Conservation (phyloP, 768 basidiomycete species). For the Auriscalpium vulgare region DNA sequence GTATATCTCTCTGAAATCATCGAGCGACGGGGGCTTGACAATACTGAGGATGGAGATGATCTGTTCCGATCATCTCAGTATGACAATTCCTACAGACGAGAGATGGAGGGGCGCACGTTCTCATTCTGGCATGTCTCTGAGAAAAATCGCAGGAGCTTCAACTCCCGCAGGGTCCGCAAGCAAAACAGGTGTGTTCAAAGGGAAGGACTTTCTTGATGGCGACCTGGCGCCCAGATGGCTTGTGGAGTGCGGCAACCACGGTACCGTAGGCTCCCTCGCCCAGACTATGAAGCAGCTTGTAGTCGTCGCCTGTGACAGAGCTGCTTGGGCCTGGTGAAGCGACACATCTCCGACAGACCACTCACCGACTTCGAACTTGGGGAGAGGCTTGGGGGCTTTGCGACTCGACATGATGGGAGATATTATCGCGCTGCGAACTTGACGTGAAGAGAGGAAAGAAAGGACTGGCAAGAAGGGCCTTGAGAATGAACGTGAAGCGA, state of each 20-base stretch:
- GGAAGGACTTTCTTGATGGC: conserved; percentile 95
- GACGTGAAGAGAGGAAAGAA: background rate
- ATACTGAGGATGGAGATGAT: conserved; percentile 93
- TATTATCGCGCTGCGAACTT: background rate
- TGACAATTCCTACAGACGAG: background rate
- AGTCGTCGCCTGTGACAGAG: conserved; percentile 49
- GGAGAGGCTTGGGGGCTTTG: conserved; percentile 56
- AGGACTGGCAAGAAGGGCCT: background rate
- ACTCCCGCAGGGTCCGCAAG: conserved; percentile 80
- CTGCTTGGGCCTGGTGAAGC: background rate
- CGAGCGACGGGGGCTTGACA: conserved; percentile 67
- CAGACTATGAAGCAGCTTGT: conserved; percentile 64
- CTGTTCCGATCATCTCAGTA: conserved; percentile 27
- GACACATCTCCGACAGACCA: background rate
- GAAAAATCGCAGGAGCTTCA: conserved; percentile 85
- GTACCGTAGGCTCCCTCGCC: conserved; percentile 89
- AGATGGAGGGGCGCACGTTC: conserved; percentile 41
- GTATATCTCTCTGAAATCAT: conserved; percentile 83
- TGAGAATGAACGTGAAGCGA: background rate
- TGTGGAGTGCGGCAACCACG: conserved; percentile 82
- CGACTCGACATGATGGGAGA: conserved; percentile 18
- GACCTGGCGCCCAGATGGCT: conserved; percentile 72
- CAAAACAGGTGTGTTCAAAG: conserved; percentile 94
- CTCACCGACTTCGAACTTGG: conserved; percentile 66
- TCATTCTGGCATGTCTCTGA: conserved; percentile 74